Base-by-base conservation (phyloP, 2,329 filamentous ascomycete species). In the Colletotrichum eremochloae region DNA sequence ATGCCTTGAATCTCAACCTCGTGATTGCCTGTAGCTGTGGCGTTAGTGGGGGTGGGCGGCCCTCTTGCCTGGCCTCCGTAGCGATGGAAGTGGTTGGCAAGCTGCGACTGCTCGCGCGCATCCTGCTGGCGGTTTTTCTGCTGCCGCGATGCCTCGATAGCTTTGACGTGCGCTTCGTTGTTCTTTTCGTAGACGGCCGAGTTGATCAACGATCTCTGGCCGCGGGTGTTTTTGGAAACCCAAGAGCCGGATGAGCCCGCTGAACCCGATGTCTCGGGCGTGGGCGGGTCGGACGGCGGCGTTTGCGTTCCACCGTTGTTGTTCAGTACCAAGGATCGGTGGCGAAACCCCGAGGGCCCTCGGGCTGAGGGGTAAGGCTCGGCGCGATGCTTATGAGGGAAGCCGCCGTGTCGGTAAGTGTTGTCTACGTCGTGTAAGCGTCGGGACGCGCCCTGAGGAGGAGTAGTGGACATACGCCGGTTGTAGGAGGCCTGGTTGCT, bases 161-260 rank as follows among this genome's bases (percentile, higher is more conserved):
- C 92, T 77, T 90, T 92, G 12, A 89, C 84, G 56, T 93, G 89
- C 40, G 88, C 88, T 78, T 93, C 89, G 14, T 88, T 86, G 72
- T 94, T 91, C 79, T 94, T 92, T 74, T 95, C 91, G 79, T 92
- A 96, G 1, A 96, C 89, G 20, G 90, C 89, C 29, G 92, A 89
- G 79, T 96, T 97, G 81, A 97, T 96, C 52, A 97, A 84, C 80
- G 97, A 94, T 79, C 93, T 89, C 79, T 95, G 93, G 62, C 92
- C 92, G 79, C 93, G 93, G 62, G 86, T 92, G 9, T 58, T 72
- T 79, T 91, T 93, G 7, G 91, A 89, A 53, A 96, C 88, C 90
- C 92, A 96, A 3, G 89, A 81, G 33, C 77, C 76, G 33, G 82
- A 80, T 3, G 83, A 79, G 36, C 82, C 81, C 11, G 81, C 79